Conservation (phyloP, 83 land plant genomes). For the Picea mariana region DNA sequence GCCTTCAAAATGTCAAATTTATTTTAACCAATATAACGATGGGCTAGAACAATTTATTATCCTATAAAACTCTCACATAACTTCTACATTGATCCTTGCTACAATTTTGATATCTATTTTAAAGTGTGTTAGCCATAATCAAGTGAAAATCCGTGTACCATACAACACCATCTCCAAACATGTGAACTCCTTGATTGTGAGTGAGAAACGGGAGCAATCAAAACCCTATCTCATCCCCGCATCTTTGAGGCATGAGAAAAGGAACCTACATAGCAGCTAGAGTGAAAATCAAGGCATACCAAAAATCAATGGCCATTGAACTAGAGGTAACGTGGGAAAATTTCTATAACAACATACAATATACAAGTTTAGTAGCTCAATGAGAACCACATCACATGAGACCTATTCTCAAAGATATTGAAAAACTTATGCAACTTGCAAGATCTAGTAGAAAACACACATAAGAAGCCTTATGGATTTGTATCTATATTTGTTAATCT, state of each 20-base stretch:
- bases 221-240: too few species aligned
- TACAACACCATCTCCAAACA: slow-evolving; percentile 3
- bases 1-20: neutral
- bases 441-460: neutral
- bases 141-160: slow-evolving; percentile 34
- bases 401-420: neutral
- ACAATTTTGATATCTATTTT: neutral
- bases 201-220: too few species aligned
- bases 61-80: neutral
- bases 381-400: neutral
- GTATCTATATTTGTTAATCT: neutral
- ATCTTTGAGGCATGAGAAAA: too few species aligned
- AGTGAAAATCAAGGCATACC: too few species aligned
- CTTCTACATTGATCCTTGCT: neutral
- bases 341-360: neutral
- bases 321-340: too few species aligned
- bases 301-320: too few species aligned
- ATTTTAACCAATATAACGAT: neutral
- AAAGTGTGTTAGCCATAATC: slow-evolving; percentile 64
- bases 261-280: too few species aligned
- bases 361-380: neutral
- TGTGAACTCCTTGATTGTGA: neutral
- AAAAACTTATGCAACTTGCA: neutral
- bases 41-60: neutral
- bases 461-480: neutral